Conservation (phyloP, 805 yeast genomes). For the Scheffersomyces ergatensis region DNA sequence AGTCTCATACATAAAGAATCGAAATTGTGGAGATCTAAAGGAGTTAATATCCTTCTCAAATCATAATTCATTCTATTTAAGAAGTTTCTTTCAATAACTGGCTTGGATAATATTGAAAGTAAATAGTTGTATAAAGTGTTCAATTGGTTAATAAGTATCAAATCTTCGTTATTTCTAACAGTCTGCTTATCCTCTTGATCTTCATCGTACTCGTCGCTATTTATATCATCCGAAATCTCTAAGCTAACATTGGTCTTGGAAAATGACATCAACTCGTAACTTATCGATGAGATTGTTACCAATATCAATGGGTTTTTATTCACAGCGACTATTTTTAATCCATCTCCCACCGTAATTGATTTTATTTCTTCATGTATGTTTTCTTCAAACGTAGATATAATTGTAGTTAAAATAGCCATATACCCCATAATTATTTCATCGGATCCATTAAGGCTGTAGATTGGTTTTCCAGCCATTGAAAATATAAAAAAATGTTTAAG, state of each 20-base stretch:
- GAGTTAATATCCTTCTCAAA: slow-evolving; percentile 68
- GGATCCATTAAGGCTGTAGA: slow-evolving; percentile 73
- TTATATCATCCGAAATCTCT: slow-evolving; percentile 12
- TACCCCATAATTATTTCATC: slow-evolving; percentile 67
- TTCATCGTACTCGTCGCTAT: slow-evolving; percentile 14
- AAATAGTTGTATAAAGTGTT: slow-evolving; percentile 73
- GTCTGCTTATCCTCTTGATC: not conserved
- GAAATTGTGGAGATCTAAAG: slow-evolving; percentile 70
- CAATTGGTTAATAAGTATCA: slow-evolving; percentile 47
- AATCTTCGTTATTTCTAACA: slow-evolving; percentile 11
- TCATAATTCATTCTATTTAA: slow-evolving; percentile 76
- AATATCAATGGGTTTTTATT: slow-evolving; percentile 69
- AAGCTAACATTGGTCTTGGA: slow-evolving; percentile 12
- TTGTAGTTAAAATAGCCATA: slow-evolving; percentile 78
- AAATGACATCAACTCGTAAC: slow-evolving; percentile 44
- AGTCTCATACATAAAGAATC: slow-evolving; percentile 49
- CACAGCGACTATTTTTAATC: slow-evolving; percentile 53
- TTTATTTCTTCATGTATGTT: slow-evolving; percentile 37
- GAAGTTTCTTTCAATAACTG: slow-evolving; percentile 69
- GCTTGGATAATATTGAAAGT: slow-evolving; percentile 79
- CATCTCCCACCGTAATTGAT: slow-evolving; percentile 50
- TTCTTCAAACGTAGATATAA: slow-evolving; percentile 65
- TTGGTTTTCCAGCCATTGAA: slow-evolving; percentile 86
- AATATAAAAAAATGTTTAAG: slow-evolving; percentile 74
- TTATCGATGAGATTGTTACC: slow-evolving; percentile 60